Evolutionary conservation across 73 alveolate species (phyloP).

Genomic region (Blepharisma stoltei): DNA sequence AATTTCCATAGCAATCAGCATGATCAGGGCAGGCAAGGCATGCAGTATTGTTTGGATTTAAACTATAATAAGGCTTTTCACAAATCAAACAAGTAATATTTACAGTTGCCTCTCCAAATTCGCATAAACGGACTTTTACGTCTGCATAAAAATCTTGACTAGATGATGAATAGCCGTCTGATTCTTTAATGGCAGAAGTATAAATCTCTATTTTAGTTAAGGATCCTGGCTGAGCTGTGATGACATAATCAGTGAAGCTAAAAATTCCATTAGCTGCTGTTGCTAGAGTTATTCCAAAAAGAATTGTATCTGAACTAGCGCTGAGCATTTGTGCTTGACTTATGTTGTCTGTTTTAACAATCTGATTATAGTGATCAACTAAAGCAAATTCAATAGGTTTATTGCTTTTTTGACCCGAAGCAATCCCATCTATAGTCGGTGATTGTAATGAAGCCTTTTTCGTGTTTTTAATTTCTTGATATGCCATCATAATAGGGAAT

Average conservation of each 20-base stretch:
- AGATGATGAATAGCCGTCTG: no score
- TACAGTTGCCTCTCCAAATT: background rate
- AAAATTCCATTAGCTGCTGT: background rate
- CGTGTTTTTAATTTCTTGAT: background rate
- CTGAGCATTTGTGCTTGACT: background rate
- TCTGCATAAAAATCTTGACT: background rate
- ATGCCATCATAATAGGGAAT: background rate
- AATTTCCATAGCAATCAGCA: constrained; percentile 17
- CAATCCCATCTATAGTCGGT: background rate
- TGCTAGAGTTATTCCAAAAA: background rate
- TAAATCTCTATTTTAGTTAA: no score
- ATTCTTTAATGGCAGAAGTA: no score
- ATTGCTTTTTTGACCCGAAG: background rate
- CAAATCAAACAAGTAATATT: background rate
- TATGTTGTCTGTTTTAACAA: constrained; percentile 21
- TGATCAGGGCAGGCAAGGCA: background rate
- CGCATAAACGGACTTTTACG: background rate
- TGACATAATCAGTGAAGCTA: background rate
- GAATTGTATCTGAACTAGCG: background rate
- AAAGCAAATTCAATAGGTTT: background rate
- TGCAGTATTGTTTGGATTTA: background rate
- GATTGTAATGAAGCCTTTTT: background rate
- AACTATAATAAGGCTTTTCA: background rate
- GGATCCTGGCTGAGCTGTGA: constrained; percentile 1
- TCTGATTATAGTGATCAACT: constrained; percentile 15